Conservation (phyloP, 306 rosid genomes). For the Malus asiatica region DNA sequence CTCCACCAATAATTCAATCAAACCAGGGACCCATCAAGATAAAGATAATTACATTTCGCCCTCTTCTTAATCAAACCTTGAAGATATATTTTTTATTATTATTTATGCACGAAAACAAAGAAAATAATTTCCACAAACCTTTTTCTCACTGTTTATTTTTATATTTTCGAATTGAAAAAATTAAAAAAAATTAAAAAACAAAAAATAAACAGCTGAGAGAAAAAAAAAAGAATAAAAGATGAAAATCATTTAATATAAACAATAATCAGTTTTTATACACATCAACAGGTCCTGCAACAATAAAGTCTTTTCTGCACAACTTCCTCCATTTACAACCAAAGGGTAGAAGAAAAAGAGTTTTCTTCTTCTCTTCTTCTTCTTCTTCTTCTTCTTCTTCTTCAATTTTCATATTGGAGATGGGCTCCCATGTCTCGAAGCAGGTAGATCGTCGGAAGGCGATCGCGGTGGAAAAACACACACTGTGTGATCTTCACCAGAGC, state of each 20-base stretch:
- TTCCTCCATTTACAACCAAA: not conserved
- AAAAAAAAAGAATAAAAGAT: no score
- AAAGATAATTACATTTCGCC: not conserved
- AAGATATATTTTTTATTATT: not conserved
- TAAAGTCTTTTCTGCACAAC: not conserved
- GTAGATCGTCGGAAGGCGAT: constrained; percentile 44
- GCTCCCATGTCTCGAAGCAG: constrained; percentile 53
- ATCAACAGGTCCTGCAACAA: not conserved
- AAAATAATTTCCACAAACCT: no score
- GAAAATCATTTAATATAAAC: not conserved
- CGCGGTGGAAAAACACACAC: constrained; percentile 35
- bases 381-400: not conserved
- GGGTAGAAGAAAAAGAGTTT: not conserved
- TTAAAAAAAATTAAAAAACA: no score
- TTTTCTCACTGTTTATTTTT: no score
- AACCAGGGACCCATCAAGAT: constrained; percentile 1
- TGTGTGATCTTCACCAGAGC: constrained; percentile 30
- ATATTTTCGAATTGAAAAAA: no score
- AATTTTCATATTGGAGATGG: constrained; percentile 36
- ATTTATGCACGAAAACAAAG: not conserved
- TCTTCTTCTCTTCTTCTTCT: not conserved
- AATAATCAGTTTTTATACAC: not conserved
- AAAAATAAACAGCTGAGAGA: no score
- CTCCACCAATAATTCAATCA: constrained; percentile 34
- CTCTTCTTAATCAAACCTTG: constrained; percentile 1